Base-by-base conservation (phyloP, 129 eudicot genomes). In the Chrysanthemum lavandulifolium region DNA sequence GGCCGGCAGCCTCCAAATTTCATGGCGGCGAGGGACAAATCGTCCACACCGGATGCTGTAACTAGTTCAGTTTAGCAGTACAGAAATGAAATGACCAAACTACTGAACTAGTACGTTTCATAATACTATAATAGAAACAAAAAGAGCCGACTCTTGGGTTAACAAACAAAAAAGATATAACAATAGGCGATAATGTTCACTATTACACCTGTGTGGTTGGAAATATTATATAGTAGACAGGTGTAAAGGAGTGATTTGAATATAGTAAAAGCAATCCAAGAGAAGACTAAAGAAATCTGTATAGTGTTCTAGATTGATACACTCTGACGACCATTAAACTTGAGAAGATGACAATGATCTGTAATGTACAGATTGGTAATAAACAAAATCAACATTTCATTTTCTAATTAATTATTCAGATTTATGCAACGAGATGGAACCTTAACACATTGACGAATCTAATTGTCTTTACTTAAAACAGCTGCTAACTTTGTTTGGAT, bases 401-500 rank as follows among this genome's bases (percentile, higher is more conserved):
- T 68, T 68, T 50, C 61, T 27, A 59, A 15, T n/a, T n/a, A 58
- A 40, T 65, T 53, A 15, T 23, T 31, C 16, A 55, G 57, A 53
- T 14, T 49, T 45, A 68, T 58, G 29, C 47, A 67, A 65, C 13
- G 21, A n/a, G 67, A 76, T 58, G 54, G 9, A 58, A 68, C 40
- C 52, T 58, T 5, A 16, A 27, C 2, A 2, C 8, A 40, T 40
- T 0, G 10, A 2, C 9, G 11, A 13, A 50, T 51, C 68, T 77
- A 78, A 72, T 27, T 31, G 68, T 78, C 82, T 64, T 58, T 76
- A 74, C 62, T 73, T 53, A 92, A 82, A 45, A 86, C 87, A 27
- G 87, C 95, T 64, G 90, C 89, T 59, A 92, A 61, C 82, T 92
- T 89, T 76, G 87, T 85, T 27, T 89, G 95, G 57, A 92, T 75